Evolutionary conservation across 257 asterid species (phyloP), one percentile per base, ranked within the genome.

Genomic region (Henckelia pumila): DNA sequence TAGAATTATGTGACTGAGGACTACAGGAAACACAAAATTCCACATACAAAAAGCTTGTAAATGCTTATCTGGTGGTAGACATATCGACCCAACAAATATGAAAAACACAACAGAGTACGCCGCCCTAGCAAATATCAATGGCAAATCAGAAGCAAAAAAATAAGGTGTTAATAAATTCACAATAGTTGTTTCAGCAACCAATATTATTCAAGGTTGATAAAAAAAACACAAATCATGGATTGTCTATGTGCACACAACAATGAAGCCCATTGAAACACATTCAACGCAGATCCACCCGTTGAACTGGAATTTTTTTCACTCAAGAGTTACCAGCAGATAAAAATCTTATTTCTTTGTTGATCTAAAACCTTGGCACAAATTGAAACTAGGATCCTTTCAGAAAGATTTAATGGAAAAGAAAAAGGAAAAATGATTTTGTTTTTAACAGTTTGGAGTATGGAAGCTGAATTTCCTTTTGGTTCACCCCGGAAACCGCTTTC

Each of bases 1-100:
- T 30, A 62, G 59, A 73, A 35, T 9, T 21, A 40, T 40, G 20
- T 44, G 20, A 44, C 7, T 44, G 23, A 40, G 8, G 29, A 17
- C 29, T 61, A 56, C 17, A 63, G 32, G 50, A 49, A 47, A 75
- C 58, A 49, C 37, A 64, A 9, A 21, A 53, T 70, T 66, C 20
- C 65, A 64, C 33, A 56, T 25, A 64, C 61, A 62, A 55, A 47
- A 62, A 24, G 20, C 23, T 22, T 10, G 20, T 64, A 49, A 52
- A 37, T 55, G 16, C 32, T 37, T 56, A 40, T 24, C 68, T n/a
- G 37, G n/a, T 25, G 22, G 62, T 14, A 59, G 24, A 21, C 69
- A 24, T 47, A 24, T 58, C 64, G 50, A 55, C 32, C 59, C 55
- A 71, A 33, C 25, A 20, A 19, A 22, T 23, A 71, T 6, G 14